Evolutionary conservation across 805 yeast species (phyloP).

Genomic region (Candida hungchunana): DNA sequence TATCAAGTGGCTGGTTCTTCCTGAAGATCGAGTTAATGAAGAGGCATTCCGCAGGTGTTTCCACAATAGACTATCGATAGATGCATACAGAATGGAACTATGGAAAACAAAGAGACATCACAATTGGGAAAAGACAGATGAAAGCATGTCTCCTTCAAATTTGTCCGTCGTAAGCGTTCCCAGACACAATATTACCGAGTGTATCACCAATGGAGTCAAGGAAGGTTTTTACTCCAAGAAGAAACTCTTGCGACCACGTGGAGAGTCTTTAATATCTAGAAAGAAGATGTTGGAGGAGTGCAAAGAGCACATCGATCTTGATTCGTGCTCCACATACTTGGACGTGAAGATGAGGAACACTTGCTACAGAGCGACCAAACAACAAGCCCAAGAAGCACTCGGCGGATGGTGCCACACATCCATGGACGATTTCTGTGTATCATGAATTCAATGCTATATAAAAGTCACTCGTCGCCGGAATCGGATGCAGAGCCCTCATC

Average conservation of each 20-base stretch:
- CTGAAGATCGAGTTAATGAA: slow-evolving; percentile 27
- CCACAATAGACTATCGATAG: slow-evolving; percentile 7
- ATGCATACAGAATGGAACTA: slow-evolving; percentile 1
- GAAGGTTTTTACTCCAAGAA: slow-evolving; percentile 51
- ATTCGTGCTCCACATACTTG: slow-evolving; percentile 23
- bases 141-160: slow-evolving; percentile 18
- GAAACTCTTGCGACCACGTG: slow-evolving; percentile 39
- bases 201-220: slow-evolving; percentile 53
- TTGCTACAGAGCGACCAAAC: slow-evolving; percentile 30
- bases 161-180: slow-evolving; percentile 29
- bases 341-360: slow-evolving; percentile 28
- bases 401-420: slow-evolving; percentile 45
- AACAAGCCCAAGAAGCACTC: slow-evolving; percentile 27
- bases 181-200: slow-evolving; percentile 19
- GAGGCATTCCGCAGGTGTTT: slow-evolving; percentile 19
- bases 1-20: slow-evolving; percentile 49
- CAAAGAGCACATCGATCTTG: slow-evolving; percentile 15
- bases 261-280: slow-evolving; percentile 37
- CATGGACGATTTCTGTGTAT: slow-evolving; percentile 38
- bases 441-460: background rate
- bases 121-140: slow-evolving; percentile 11
- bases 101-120: slow-evolving; percentile 11
- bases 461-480: slow-evolving; percentile 15
- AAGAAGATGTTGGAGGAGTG: slow-evolving; percentile 20
- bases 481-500: slow-evolving; percentile 23